Percentiles rank a stretch among this genome's conserved stretches.
Conservation (phyloP, 2,329 filamentous ascomycete species). For the Neonectria hederae region DNA sequence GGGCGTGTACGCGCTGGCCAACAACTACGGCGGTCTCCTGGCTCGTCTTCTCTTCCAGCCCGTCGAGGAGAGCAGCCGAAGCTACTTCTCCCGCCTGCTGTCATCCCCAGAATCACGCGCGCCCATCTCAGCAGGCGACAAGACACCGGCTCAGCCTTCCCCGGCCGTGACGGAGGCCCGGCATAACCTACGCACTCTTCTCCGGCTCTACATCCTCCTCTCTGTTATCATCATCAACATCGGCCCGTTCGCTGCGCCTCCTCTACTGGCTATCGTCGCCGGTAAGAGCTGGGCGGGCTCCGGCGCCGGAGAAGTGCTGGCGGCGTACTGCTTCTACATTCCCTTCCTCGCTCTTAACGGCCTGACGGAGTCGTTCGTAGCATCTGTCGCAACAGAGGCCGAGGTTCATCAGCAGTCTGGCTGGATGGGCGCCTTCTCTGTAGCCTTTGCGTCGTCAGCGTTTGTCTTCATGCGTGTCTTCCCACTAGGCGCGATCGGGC, state of each 20-base stretch:
- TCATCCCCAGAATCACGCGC: slow-evolving; percentile 44
- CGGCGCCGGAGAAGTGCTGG: slow-evolving; percentile 77
- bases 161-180: slow-evolving; percentile 53
- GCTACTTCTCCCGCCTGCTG: slow-evolving; percentile 86
- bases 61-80: slow-evolving; percentile 91
- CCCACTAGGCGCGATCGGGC: slow-evolving; percentile 76
- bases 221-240: slow-evolving; percentile 74
- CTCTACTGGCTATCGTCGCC: slow-evolving; percentile 78
- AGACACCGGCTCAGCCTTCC: slow-evolving; percentile 34
- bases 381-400: slow-evolving; percentile 79
- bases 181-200: slow-evolving; percentile 67
- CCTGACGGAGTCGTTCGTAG: slow-evolving; percentile 90
- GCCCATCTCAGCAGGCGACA: slow-evolving; percentile 25
- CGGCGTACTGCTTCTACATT: slow-evolving; percentile 90
- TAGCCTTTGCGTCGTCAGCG: slow-evolving; percentile 77
- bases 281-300: slow-evolving; percentile 79
- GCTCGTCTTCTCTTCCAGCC: slow-evolving; percentile 93
- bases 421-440: slow-evolving; percentile 87
- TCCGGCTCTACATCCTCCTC: slow-evolving; percentile 79
- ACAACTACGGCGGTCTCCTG: slow-evolving; percentile 91
- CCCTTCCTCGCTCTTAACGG: slow-evolving; percentile 93
- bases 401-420: slow-evolving; percentile 81
- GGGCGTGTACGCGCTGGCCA: slow-evolving; percentile 90
- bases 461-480: slow-evolving; percentile 78
- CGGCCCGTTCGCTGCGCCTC: slow-evolving; percentile 78